phyloP scores from a whole-genome alignment of 805 yeast genomes.

The Ogataea thermomethanolica region DNA sequence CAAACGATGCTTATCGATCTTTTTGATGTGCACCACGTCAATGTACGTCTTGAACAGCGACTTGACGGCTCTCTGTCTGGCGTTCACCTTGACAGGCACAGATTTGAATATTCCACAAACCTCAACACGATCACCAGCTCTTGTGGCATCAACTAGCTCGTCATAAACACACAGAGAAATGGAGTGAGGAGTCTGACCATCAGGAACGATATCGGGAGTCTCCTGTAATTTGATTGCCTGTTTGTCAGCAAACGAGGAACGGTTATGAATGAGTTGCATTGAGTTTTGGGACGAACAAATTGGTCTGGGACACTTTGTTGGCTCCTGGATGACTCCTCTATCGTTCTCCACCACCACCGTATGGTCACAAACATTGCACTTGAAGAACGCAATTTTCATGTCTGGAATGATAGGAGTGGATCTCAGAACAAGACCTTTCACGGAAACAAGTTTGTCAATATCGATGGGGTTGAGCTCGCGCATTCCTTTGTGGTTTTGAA shows the following conservation, averaged over 20 bases:
- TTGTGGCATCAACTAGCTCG: slow-evolving; percentile 88
- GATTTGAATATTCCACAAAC: slow-evolving; percentile 95
- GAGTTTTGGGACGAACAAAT: slow-evolving; percentile 80
- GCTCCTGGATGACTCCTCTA: slow-evolving; percentile 92
- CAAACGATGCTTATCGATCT: slow-evolving; percentile 75
- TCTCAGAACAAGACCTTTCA: slow-evolving; percentile 87
- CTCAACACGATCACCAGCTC: slow-evolving; percentile 96
- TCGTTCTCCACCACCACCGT: slow-evolving; percentile 89
- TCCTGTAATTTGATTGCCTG: slow-evolving; percentile 94
- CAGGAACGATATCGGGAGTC: slow-evolving; percentile 79
- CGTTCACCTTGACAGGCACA: slow-evolving; percentile 83
- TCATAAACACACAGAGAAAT: slow-evolving; percentile 92
- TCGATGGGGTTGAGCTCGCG: slow-evolving; percentile 91
- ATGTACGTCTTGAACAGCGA: slow-evolving; percentile 86
- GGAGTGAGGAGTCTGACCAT: slow-evolving; percentile 98
- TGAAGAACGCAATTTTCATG: slow-evolving; percentile 96
- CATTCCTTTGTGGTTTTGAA: slow-evolving; percentile 73
- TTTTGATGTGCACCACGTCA: slow-evolving; percentile 90
- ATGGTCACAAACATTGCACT: slow-evolving; percentile 92
- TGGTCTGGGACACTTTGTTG: slow-evolving; percentile 86
- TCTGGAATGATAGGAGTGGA: slow-evolving; percentile 93
- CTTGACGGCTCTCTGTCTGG: slow-evolving; percentile 80
- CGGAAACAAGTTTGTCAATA: slow-evolving; percentile 86
- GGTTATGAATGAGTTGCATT: slow-evolving; percentile 86
- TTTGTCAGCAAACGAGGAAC: slow-evolving; percentile 91